These are phyloP conservation scores for Letharia lupina DNA, from an alignment of 495 filamentous ascomycete species.

Conservation along the genomic window DNA sequence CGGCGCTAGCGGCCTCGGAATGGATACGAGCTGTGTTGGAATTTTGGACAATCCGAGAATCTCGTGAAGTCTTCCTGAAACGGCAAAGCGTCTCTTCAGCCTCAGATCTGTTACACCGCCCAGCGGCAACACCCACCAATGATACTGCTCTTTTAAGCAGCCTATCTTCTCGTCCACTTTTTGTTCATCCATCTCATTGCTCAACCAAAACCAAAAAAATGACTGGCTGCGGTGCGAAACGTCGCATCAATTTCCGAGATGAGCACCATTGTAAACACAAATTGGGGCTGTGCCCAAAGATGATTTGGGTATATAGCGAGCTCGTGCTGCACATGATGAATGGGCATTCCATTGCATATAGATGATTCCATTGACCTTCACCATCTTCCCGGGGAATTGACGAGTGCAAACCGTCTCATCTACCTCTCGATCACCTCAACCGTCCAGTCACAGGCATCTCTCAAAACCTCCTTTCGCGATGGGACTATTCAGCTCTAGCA, in stretches of 20 bases:
- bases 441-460: neutral
- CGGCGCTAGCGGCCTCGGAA: no score
- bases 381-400: neutral
- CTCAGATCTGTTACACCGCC: neutral
- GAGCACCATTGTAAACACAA: neutral
- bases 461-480: neutral
- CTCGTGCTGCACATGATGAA: neutral
- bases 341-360: neutral
- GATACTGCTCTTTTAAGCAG: neutral
- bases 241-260: neutral
- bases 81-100: conserved; percentile 2
- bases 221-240: neutral
- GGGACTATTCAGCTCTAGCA: neutral
- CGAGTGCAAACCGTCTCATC: neutral
- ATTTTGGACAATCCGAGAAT: neutral
- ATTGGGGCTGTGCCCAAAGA: neutral
- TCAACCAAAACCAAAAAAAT: neutral
- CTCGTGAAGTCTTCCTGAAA: neutral
- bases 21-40: no score
- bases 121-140: conserved; percentile 3
- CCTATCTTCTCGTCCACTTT: neutral
- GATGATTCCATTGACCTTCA: neutral
- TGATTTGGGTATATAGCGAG: neutral
- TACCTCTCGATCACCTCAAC: neutral
- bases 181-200: no score